Base-by-base conservation (phyloP, 257 asterid species). In the Osmanthus fragrans region DNA sequence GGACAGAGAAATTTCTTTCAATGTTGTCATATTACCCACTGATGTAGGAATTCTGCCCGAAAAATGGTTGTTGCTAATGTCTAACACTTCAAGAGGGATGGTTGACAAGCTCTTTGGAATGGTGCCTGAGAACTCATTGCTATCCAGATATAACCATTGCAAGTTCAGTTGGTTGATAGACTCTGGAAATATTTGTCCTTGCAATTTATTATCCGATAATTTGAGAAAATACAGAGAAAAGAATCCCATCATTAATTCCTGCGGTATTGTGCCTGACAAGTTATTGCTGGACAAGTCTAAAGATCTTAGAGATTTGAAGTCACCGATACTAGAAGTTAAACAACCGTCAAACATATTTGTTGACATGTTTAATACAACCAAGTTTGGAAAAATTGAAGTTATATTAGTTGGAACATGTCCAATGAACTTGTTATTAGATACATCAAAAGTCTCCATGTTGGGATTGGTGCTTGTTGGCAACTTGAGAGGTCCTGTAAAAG, bases 61-160 rank as follows among this genome's bases (percentile, higher is more conserved):
- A 29, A 77, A 36, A 0, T 0, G 34, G 12, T 77, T 77, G 36
- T 10, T 0, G 45, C 70, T 51, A 0, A 70, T 16, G 30, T 77
- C 80, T 75, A 77, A 54, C 15, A 45, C 63, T 2, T 0, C 0
- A 2, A 77, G 63, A 54, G 71, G 37, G 65, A 34, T 23, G 34
- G 37, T 49, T 23, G 58, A 77, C 36, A 76, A 32, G 33, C 47
- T 34, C 0, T 33, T 13, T 42, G 82, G 80, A 6, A 78, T 67
- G 6, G 74, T 25, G 5, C 85, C 82, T 0, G 77, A 39, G 60
- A 82, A 71, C 56, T 73, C 63, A 71, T 78, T 81, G 0, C 79
- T 36, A 66, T 65, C 76, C 40, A 81, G 60, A 79, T 68, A 66
- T 39, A 81, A 37, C 15, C n/a, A 54, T 25, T 5, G 4, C 25